phyloP scores from a whole-genome alignment of 768 basidiomycete species.

The Strobilomyces dryophilus region DNA sequence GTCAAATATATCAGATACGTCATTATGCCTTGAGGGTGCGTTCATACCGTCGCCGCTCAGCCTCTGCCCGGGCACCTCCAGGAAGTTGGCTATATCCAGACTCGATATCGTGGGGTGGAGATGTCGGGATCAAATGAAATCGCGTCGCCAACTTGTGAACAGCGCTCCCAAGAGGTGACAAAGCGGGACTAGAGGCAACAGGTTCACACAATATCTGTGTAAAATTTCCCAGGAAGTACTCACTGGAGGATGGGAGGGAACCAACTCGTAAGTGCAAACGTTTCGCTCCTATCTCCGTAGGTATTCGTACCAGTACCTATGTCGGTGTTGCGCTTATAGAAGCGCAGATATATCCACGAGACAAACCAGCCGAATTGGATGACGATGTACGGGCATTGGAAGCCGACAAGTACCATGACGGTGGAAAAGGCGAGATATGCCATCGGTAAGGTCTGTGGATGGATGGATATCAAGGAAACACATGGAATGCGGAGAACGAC shows the following conservation, averaged over 20 bases:
- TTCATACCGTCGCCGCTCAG: conserved; percentile 85
- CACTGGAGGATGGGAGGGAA: conserved; percentile 96
- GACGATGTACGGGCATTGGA: conserved; percentile 86
- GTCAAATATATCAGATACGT: conserved; percentile 5
- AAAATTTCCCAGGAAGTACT: conserved; percentile 28
- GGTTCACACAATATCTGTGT: background rate
- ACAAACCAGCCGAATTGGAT: conserved; percentile 99
- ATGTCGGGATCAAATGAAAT: conserved; percentile 71
- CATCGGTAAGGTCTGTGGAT: conserved; percentile 84
- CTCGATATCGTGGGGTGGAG: conserved; percentile 58
- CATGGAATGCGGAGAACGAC: conserved; percentile 7
- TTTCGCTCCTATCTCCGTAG: conserved; percentile 94
- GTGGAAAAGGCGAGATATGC: conserved; percentile 88
- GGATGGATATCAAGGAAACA: conserved; percentile 1
- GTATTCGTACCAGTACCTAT: conserved; percentile 56
- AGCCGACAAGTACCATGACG: conserved; percentile 75
- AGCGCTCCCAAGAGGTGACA: conserved; percentile 62
- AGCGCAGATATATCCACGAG: conserved; percentile 91
- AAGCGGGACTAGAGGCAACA: conserved; percentile 51
- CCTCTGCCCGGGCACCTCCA: conserved; percentile 90
- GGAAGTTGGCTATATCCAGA: conserved; percentile 74
- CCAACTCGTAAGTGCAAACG: conserved; percentile 92
- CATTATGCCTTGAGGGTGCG: background rate
- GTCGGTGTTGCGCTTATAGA: conserved; percentile 89
- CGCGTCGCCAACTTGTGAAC: conserved; percentile 64